These are phyloP conservation scores for Oryza officinalis DNA, from an alignment of 176 grass and related monocot species.

Conservation along the genomic window DNA sequence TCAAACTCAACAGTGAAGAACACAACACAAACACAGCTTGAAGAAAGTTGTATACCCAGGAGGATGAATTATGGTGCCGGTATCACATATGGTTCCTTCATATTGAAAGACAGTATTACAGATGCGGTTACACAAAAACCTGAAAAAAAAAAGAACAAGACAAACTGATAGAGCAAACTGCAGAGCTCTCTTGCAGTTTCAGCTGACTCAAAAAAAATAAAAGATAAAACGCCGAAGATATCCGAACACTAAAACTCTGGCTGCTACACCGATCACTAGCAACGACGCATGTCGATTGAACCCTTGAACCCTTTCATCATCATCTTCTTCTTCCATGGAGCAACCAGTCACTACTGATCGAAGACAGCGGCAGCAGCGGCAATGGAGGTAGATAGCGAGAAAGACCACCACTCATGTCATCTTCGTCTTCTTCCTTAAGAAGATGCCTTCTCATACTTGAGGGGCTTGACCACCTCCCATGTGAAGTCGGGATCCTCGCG, in stretches of 20 bases:
- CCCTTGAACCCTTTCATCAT: conserved; percentile 14
- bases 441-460: conserved; percentile 55
- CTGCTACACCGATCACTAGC: conserved; percentile 32
- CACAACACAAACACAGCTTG: background rate
- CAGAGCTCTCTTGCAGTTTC: conserved; percentile 40
- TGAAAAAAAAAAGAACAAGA: background rate
- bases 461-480: conserved; percentile 68
- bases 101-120: conserved; percentile 10
- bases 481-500: conserved; percentile 64
- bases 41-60: background rate
- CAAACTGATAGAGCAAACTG: conserved; percentile 42
- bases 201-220: conserved; percentile 23
- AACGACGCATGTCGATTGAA: background rate
- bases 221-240: background rate
- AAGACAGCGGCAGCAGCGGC: conserved; percentile 28
- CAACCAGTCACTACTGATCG: conserved; percentile 47
- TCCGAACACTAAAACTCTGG: conserved; percentile 30
- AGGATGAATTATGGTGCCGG: background rate
- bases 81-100: background rate
- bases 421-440: conserved; percentile 17
- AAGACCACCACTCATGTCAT: background rate
- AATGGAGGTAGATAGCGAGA: conserved; percentile 17
- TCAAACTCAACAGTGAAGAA: background rate
- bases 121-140: background rate
- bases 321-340: conserved; percentile 18